Conservation (phyloP, 805 yeast genomes). For the Candida argentea region DNA sequence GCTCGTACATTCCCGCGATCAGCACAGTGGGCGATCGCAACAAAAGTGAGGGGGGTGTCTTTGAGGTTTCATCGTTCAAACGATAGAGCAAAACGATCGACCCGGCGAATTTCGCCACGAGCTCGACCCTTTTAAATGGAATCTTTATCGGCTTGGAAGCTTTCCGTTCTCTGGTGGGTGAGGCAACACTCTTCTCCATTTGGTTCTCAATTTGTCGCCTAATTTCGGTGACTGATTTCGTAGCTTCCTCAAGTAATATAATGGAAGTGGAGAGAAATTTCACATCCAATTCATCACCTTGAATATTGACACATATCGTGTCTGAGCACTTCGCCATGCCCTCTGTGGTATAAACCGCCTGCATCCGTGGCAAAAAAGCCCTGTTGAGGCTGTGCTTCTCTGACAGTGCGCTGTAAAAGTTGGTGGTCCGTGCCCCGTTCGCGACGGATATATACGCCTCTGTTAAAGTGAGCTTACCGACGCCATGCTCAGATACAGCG, state of each 20-base stretch:
- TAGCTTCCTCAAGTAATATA: conserved; percentile 40
- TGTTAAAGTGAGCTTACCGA: conserved; percentile 59
- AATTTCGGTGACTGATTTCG: conserved; percentile 36
- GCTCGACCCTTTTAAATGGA: conserved; percentile 33
- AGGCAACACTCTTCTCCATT: not conserved
- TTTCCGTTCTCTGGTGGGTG: not conserved
- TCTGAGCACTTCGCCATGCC: too few species aligned
- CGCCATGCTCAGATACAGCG: conserved; percentile 47
- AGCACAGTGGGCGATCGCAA: conserved; percentile 70
- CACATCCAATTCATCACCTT: conserved; percentile 65
- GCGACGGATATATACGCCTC: conserved; percentile 69
- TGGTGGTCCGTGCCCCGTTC: conserved; percentile 41
- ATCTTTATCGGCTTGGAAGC: conserved; percentile 1
- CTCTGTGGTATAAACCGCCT: conserved; percentile 36
- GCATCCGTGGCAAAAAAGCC: conserved; percentile 62
- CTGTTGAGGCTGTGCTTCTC: conserved; percentile 44
- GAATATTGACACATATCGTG: too few species aligned
- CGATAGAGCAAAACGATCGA: conserved; percentile 46
- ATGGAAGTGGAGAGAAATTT: conserved; percentile 49
- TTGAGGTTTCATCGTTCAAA: conserved; percentile 27
- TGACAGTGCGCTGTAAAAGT: conserved; percentile 37
- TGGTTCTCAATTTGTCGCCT: conserved; percentile 1
- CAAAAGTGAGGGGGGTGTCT: conserved; percentile 40
- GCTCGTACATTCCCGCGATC: conserved; percentile 44
- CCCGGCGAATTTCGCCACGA: conserved; percentile 55